These are phyloP conservation scores for Dictyostelium capitatum DNA, from an alignment of 78 protist genomes.

Conservation along the genomic window DNA sequence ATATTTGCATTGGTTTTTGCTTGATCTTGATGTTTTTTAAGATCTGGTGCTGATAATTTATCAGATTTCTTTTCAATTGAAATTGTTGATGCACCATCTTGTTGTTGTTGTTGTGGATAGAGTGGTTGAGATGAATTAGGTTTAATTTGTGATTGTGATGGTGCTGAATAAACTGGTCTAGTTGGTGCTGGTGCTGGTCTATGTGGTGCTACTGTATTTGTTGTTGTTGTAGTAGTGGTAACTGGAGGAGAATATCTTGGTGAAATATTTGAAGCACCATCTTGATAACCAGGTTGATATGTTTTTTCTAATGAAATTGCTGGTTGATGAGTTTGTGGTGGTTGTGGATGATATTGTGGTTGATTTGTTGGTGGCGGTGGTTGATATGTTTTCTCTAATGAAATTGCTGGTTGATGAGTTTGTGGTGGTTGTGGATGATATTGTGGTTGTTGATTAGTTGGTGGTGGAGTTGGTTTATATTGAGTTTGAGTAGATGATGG, in stretches of 20 bases:
- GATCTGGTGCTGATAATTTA: background rate
- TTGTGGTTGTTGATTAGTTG: background rate
- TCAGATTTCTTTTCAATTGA: background rate
- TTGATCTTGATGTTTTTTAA: slow-evolving; percentile 4
- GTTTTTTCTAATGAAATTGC: no score
- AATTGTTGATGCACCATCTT: slow-evolving; percentile 8
- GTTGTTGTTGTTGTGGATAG: background rate
- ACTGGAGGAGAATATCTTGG: background rate
- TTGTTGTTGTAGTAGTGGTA: background rate
- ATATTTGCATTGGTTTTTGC: slow-evolving; percentile 43
- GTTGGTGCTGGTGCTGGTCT: slow-evolving; percentile 25
- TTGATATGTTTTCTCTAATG: background rate
- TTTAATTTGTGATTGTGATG: background rate
- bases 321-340: background rate
- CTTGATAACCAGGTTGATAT: background rate
- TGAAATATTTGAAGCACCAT: background rate
- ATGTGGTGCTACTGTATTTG: slow-evolving; percentile 1
- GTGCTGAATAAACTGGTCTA: background rate
- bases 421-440: slow-evolving; percentile 8
- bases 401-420: background rate
- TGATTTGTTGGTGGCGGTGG: slow-evolving; percentile 1
- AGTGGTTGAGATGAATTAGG: background rate
- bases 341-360: slow-evolving; percentile 19
- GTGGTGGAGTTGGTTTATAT: background rate
- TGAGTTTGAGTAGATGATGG: background rate